Evolutionary conservation across 2,329 filamentous ascomycete species (phyloP), one percentile per base, ranked within the genome.

Genomic region (Hypoxylon sp.): DNA sequence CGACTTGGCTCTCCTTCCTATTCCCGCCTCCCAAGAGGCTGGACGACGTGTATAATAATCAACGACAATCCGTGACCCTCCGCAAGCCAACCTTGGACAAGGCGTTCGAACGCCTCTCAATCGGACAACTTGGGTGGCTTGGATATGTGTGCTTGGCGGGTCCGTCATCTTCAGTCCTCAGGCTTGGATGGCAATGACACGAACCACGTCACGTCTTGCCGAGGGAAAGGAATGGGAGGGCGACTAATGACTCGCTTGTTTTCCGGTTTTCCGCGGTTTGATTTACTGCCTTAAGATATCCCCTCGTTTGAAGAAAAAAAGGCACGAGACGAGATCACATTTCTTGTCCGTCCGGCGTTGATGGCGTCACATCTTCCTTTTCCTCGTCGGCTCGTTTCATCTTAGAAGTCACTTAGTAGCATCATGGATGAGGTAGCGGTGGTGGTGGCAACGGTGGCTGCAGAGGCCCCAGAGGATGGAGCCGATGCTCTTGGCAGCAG

Each of bases 331-430:
- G 26, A 54, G 40, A 50, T 35, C 24, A 31, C 27, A 26, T 60
- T 60, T 29, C 33, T 41, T 50, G 58, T 62, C 62, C 56, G 56
- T 61, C 58, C 31, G 64, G 64, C 64, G 63, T 67, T 67, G 24
- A 55, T 52, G 64, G 64, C 63, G 60, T 67, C 48, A 35, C 21
- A 54, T 55, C 38, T 53, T 60, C 27, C 46, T 43, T 58, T 62
- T 58, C n/a, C 41, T 58, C 42, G 31, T 58, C 50, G 15, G 27
- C 46, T 38, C 40, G 10, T 57, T 53, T 56, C 29, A 54, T 60
- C 43, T 53, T 57, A 46, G 56, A 46, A 56, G 48, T 42, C 21
- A 31, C 51, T 59, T 62, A 56, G 48, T 57, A 53, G 51, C 49
- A 60, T 51, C 56, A 50, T 42, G 52, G 48, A 49, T 10, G 33